Conservation (phyloP, 228 moss, liverwort and hornwort species). For the Sphagnum fallax region DNA sequence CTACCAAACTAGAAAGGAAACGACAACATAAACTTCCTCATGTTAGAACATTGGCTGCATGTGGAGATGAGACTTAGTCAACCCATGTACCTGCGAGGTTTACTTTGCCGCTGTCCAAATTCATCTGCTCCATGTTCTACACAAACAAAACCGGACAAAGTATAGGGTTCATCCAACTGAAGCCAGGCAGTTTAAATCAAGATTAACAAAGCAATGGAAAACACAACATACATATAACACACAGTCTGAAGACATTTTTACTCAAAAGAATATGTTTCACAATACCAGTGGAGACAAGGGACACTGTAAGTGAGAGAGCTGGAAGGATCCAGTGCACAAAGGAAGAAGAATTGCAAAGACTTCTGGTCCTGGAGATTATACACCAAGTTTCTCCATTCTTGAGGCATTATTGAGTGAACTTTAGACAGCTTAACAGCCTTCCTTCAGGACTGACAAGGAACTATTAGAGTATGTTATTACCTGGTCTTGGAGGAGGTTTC, state of each 20-base stretch:
- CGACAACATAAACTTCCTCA: background rate
- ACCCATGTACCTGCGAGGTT: slow-evolving; percentile 82
- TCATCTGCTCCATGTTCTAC: slow-evolving; percentile 91
- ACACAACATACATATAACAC: background rate
- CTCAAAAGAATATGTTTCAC: no score
- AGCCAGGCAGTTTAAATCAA: background rate
- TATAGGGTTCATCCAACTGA: background rate
- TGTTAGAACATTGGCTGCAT: no score
- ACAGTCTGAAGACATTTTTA: no score
- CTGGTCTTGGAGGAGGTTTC: slow-evolving; percentile 98
- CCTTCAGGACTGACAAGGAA: no score
- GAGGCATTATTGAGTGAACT: background rate
- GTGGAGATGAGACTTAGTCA: background rate
- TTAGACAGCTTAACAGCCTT: background rate
- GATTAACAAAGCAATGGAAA: background rate
- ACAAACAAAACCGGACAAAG: slow-evolving; percentile 3
- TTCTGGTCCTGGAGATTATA: background rate
- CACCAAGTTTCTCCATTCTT: slow-evolving; percentile 1
- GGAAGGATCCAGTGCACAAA: slow-evolving; percentile 1
- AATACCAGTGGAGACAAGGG: no score
- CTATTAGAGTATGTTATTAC: slow-evolving; percentile 16
- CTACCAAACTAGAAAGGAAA: background rate
- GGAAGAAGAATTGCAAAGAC: background rate
- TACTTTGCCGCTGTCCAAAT: slow-evolving; percentile 96
- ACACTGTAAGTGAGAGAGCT: slow-evolving; percentile 2